These are phyloP conservation scores for Omphalea diandra DNA, from an alignment of 441 rosid species.

Conservation along the genomic window DNA sequence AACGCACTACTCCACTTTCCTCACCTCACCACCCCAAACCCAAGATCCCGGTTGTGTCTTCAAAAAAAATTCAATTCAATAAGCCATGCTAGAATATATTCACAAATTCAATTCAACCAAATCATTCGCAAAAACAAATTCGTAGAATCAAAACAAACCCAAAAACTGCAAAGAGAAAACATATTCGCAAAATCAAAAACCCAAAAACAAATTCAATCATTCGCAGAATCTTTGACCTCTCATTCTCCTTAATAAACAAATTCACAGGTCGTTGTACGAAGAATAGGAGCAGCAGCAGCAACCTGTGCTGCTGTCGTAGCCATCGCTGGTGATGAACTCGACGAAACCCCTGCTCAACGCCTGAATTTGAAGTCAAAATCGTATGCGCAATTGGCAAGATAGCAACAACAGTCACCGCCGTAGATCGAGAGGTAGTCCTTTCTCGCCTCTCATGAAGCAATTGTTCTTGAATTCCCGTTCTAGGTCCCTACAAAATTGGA, in stretches of 20 bases:
- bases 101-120: too few relatives aligned
- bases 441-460: constrained; percentile 72
- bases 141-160: too few relatives aligned
- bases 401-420: constrained; percentile 37
- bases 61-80: too few relatives aligned
- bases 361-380: constrained; percentile 72
- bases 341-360: constrained; percentile 76
- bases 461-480: constrained; percentile 94
- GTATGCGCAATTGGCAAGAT: constrained; percentile 34
- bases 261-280: constrained; percentile 68
- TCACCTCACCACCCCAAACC: too few relatives aligned
- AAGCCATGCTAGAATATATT: too few relatives aligned
- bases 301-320: constrained; percentile 25
- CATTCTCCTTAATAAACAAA: constrained; percentile 80
- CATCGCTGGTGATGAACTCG: constrained; percentile 70
- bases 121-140: too few relatives aligned
- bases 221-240: constrained; percentile 65
- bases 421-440: constrained; percentile 57
- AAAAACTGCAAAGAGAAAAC: too few relatives aligned
- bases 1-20: too few relatives aligned
- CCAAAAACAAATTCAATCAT: too few relatives aligned
- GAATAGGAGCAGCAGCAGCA: constrained; percentile 20
- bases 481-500: constrained; percentile 49
- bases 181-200: too few relatives aligned
- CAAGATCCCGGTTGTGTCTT: too few relatives aligned